Base-by-base conservation (phyloP, 345 rosid species). In the Anacardium occidentale region DNA sequence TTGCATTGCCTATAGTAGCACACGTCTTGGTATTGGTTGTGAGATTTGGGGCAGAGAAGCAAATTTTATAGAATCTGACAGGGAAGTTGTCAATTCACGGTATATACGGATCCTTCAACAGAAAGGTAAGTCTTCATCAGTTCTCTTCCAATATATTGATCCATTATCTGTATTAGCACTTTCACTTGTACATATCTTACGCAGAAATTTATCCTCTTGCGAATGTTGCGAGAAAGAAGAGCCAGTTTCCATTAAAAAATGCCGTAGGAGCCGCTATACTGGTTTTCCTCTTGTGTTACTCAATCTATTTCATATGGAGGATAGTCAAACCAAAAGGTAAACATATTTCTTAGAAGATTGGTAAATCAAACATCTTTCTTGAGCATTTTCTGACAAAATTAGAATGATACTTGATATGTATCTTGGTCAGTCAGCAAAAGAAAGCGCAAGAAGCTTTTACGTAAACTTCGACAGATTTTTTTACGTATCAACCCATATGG, bases 1-100 rank as follows among this genome's bases (percentile, higher is more conserved):
- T 7, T 80, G 80, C 51, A 21, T 61, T 54, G 83, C 83, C 14
- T 74, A 61, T 71, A 64, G 80, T 57, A 5, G 55, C 48, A 24
- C 66, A 14, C 37, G 62, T 52, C 10, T 1, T 50, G 20, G 3
- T 14, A 73, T 24, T 37, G 70, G 48, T 2, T 76, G 78, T 55
- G 73, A 76, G 56, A 32, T 65, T n/a, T 76, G 83, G 83, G 15
- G 60, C 17, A 48, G 68, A 10, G 26, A 25, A 8, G n/a, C 65
- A 17, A 24, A 34, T 6, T 61, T 60, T 13, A 64, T 9, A 54
- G 15, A 53, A 61, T 15, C 54, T 18, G 5, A 37, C 42, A 0
- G 15, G 42, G 42, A 7, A 37, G 7, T 6, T 37, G 8, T 37
- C 42, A 5, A 37, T 37, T 0, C 9, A 37, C 42, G 42, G 42